Evolutionary conservation across 768 basidiomycete genomes (phyloP).

Genomic region (Tylopilus vinaceipallidus): DNA sequence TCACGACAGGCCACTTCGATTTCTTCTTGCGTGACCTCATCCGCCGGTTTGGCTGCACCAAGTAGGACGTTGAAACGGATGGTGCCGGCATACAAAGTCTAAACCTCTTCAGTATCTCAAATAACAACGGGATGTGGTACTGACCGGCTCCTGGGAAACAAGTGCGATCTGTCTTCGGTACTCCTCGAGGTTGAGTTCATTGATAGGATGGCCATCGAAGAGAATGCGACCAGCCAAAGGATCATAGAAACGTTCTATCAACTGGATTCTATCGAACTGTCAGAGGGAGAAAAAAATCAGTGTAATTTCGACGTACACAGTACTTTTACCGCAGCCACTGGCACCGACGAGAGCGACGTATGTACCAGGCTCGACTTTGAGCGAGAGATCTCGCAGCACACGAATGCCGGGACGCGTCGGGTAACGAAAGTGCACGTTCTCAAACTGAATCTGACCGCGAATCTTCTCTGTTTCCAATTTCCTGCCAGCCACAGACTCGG

Average conservation of each 20-base stretch:
- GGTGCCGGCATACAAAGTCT: conserved; percentile 85
- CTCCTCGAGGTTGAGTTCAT: conserved; percentile 75
- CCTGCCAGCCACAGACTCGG: conserved; percentile 67
- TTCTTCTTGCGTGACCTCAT: conserved; percentile 83
- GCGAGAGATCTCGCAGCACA: conserved; percentile 74
- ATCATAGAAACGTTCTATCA: conserved; percentile 88
- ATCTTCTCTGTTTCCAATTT: conserved; percentile 42
- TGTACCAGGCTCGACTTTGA: conserved; percentile 74
- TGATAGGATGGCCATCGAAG: conserved; percentile 73
- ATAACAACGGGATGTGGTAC: conserved; percentile 8
- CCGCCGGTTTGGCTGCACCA: conserved; percentile 72
- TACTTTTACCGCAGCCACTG: conserved; percentile 80
- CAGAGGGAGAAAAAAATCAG: not conserved
- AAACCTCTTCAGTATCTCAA: not conserved
- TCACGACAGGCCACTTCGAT: conserved; percentile 81
- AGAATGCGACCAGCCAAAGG: conserved; percentile 70
- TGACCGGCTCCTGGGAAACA: conserved; percentile 82
- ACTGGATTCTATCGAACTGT: conserved; percentile 54
- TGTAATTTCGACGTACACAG: conserved; percentile 48
- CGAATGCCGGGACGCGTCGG: conserved; percentile 82
- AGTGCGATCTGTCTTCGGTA: conserved; percentile 88
- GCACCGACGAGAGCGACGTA: conserved; percentile 83
- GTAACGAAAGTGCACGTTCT: conserved; percentile 88
- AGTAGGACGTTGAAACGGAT: conserved; percentile 90
- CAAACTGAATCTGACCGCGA: conserved; percentile 68